These are phyloP conservation scores for Mycena alexandri DNA, from an alignment of 768 basidiomycete species.

Conservation along the genomic window DNA sequence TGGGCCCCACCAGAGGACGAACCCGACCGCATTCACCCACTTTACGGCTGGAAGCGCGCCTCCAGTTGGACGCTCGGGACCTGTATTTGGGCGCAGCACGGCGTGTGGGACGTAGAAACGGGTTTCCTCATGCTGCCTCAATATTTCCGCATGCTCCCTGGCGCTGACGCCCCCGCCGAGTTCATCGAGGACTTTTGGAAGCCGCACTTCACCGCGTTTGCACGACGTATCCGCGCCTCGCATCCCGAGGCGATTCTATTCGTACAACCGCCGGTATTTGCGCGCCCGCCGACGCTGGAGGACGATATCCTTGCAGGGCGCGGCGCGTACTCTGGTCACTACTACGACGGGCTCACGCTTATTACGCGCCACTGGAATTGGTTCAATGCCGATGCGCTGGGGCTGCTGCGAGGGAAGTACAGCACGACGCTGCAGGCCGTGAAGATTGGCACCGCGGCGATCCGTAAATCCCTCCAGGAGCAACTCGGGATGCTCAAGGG, in stretches of 20 bases:
- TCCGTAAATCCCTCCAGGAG: constrained; percentile 83
- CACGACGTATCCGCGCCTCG: constrained; percentile 66
- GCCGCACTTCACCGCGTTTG: constrained; percentile 73
- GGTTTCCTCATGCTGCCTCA: constrained; percentile 76
- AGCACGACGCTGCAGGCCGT: constrained; percentile 75
- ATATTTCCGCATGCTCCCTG: constrained; percentile 76
- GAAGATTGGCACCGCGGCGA: constrained; percentile 85
- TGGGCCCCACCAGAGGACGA: constrained; percentile 73
- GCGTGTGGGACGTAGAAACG: constrained; percentile 86
- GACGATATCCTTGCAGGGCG: constrained; percentile 73
- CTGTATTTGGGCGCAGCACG: constrained; percentile 90
- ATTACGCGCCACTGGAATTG: constrained; percentile 94
- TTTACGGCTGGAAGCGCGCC: constrained; percentile 90
- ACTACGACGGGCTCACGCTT: constrained; percentile 95
- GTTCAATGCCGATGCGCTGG: constrained; percentile 96
- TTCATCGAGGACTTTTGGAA: constrained; percentile 88
- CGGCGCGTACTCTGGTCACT: constrained; percentile 84
- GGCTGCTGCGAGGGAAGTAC: constrained; percentile 89
- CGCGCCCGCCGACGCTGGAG: constrained; percentile 73
- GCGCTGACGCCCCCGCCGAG: constrained; percentile 60
- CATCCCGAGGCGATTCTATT: constrained; percentile 93
- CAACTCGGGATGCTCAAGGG: constrained; percentile 85
- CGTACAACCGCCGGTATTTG: constrained; percentile 92
- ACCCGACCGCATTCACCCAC: constrained; percentile 66
- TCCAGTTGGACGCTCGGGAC: constrained; percentile 78